phyloP scores from a whole-genome alignment of 169 alveolate genomes.

The Babesia caballi region DNA sequence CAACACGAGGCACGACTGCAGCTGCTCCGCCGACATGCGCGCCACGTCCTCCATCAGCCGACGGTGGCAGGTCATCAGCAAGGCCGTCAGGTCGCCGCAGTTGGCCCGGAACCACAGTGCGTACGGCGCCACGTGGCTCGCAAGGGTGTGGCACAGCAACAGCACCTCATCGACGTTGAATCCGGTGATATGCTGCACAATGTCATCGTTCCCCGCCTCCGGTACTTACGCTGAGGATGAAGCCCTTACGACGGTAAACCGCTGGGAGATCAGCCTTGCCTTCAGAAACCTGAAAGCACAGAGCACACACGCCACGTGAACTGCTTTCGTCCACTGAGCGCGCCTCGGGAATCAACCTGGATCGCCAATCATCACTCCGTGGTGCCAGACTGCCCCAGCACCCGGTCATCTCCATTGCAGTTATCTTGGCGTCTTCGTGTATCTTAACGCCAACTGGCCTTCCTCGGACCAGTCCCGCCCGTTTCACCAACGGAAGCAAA shows the following conservation, averaged over 20 bases:
- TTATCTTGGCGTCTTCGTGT: not conserved
- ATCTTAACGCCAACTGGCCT: not conserved
- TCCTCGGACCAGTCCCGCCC: not conserved
- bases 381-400: not conserved
- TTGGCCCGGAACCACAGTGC: slow-evolving; percentile 47
- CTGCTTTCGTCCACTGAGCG: not conserved
- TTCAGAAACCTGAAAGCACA: slow-evolving; percentile 1
- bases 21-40: slow-evolving; percentile 42
- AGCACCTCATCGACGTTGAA: slow-evolving; percentile 25
- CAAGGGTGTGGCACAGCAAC: slow-evolving; percentile 10
- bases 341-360: not conserved
- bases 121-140: slow-evolving; percentile 10
- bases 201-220: not conserved
- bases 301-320: not conserved
- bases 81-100: slow-evolving; percentile 3
- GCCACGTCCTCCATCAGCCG: not conserved
- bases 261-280: not conserved
- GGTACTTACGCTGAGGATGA: not conserved
- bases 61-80: slow-evolving; percentile 24
- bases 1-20: slow-evolving; percentile 9
- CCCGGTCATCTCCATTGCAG: slow-evolving; percentile 5
- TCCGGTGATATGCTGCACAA: not conserved
- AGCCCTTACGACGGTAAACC: slow-evolving; percentile 3
- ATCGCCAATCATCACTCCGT: not conserved
- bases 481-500: not conserved